Conservation (phyloP, 140 eudicot species). For the Cichorium intybus region DNA sequence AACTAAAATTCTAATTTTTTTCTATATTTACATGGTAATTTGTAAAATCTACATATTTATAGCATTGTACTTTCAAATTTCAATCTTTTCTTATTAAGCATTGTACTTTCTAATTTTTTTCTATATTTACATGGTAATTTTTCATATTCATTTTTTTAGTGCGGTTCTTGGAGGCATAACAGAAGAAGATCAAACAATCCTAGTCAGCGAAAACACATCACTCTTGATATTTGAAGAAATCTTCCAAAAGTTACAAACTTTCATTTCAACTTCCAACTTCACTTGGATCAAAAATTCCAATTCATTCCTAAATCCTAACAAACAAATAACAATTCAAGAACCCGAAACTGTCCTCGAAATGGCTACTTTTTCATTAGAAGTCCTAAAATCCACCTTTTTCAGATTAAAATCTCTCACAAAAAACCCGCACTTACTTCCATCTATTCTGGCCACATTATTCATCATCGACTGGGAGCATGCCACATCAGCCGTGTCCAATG, state of each 20-base stretch:
- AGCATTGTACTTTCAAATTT: not conserved
- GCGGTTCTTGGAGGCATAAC: constrained; percentile 79
- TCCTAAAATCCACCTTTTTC: constrained; percentile 58
- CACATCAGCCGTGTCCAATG: constrained; percentile 30
- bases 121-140: not conserved
- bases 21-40: not conserved
- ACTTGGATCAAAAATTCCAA: constrained; percentile 51
- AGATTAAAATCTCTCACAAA: constrained; percentile 37
- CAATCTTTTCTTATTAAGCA: no score
- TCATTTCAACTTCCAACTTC: constrained; percentile 50
- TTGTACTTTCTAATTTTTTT: no score
- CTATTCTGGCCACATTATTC: constrained; percentile 54
- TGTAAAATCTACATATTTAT: not conserved
- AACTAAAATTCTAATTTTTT: no score
- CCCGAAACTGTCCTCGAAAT: constrained; percentile 39
- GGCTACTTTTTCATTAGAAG: constrained; percentile 72
- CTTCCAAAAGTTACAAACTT: constrained; percentile 39
- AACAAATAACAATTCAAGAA: constrained; percentile 14
- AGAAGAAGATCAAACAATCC: constrained; percentile 46
- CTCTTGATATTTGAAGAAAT: constrained; percentile 56
- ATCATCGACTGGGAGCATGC: constrained; percentile 73
- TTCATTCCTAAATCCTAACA: constrained; percentile 34
- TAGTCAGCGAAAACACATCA: constrained; percentile 48
- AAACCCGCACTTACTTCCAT: constrained; percentile 47
- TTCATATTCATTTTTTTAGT: constrained; percentile 37